Conservation (phyloP, 164 flowering plant genomes). For the Annona squamosa region DNA sequence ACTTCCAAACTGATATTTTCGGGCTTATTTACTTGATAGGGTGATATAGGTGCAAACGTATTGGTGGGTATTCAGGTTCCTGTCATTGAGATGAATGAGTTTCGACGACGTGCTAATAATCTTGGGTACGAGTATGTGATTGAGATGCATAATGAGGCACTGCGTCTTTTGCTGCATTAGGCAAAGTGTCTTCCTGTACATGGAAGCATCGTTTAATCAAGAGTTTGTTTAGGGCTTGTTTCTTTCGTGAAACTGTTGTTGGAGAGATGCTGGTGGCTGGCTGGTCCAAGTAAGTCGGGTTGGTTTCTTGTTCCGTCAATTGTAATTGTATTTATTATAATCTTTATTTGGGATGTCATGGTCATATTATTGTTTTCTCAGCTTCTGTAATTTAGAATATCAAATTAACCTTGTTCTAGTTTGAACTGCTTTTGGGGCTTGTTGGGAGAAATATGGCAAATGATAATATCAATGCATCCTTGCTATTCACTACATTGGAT, state of each 20-base stretch:
- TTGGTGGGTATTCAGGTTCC: constrained; percentile 92
- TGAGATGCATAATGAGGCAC: constrained; percentile 49
- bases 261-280: neutral
- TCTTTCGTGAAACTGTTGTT: neutral
- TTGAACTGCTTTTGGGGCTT: too few species aligned
- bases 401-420: too few species aligned
- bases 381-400: too few species aligned
- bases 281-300: neutral
- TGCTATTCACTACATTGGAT: too few species aligned
- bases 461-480: too few species aligned
- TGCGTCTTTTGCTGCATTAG: constrained; percentile 57
- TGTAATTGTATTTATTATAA: too few species aligned
- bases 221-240: neutral
- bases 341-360: too few species aligned
- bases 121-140: constrained; percentile 72
- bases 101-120: constrained; percentile 36
- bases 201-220: neutral
- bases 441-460: too few species aligned
- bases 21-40: constrained; percentile 35
- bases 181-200: neutral
- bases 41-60: constrained; percentile 89
- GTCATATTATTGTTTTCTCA: too few species aligned
- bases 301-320: too few species aligned
- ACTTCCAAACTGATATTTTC: too few species aligned
- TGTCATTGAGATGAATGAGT: constrained; percentile 53